These are phyloP conservation scores for Sordariomycetes sp. DNA, from an alignment of 2,329 filamentous ascomycete species.

Conservation along the genomic window DNA sequence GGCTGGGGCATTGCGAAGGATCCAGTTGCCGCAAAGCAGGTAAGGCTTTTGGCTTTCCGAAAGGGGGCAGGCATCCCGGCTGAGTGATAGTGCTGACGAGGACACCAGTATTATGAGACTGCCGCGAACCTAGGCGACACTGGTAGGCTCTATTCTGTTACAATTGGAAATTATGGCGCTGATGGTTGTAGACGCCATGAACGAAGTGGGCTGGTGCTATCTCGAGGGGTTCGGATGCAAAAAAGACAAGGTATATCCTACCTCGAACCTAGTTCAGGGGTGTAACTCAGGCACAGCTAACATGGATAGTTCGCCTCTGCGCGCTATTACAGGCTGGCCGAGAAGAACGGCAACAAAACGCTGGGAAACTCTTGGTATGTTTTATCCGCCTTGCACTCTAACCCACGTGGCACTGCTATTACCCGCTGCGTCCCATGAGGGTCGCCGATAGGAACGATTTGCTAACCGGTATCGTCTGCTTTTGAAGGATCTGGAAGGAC, in stretches of 20 bases:
- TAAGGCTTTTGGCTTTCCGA: slow-evolving; percentile 30
- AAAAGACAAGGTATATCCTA: slow-evolving; percentile 87
- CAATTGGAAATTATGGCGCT: neutral
- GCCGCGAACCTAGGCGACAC: slow-evolving; percentile 93
- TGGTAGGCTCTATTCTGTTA: slow-evolving; percentile 29
- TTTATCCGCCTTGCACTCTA: slow-evolving; percentile 8
- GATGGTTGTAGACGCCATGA: slow-evolving; percentile 69
- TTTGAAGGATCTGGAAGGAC: slow-evolving; percentile 88
- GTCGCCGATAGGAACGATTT: neutral
- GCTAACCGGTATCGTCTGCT: neutral
- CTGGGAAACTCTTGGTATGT: slow-evolving; percentile 92
- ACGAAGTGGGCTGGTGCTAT: slow-evolving; percentile 93
- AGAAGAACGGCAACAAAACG: slow-evolving; percentile 79
- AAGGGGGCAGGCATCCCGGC: neutral
- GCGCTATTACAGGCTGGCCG: slow-evolving; percentile 85
- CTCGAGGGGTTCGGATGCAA: slow-evolving; percentile 92
- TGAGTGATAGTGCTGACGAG: neutral
- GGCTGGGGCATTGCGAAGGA: slow-evolving; percentile 90
- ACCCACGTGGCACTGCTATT: slow-evolving; percentile 7
- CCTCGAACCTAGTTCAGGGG: neutral
- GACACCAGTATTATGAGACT: slow-evolving; percentile 80
- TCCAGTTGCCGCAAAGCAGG: slow-evolving; percentile 68
- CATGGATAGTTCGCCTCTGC: slow-evolving; percentile 61
- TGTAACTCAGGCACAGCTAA: neutral
- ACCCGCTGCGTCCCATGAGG: neutral